These are phyloP conservation scores for Populus hybrid DNA, from an alignment of 441 rosid species.

Conservation along the genomic window DNA sequence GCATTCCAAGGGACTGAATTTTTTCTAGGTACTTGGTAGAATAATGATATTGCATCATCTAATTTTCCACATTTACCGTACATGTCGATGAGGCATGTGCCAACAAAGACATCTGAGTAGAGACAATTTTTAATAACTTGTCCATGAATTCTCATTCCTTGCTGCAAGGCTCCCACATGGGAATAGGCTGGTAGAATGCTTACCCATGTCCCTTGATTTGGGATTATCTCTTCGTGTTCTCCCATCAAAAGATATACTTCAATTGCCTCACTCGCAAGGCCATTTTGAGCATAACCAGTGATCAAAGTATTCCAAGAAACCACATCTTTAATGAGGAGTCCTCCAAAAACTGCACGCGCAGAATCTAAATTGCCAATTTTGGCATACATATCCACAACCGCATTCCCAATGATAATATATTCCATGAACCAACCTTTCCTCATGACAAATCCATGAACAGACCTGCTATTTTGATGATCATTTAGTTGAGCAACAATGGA, in stretches of 20 bases:
- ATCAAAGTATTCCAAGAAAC: slow-evolving; percentile 76
- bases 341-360: slow-evolving; percentile 50
- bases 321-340: slow-evolving; percentile 59
- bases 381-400: slow-evolving; percentile 66
- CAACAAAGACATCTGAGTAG: slow-evolving; percentile 46
- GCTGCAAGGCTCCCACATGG: slow-evolving; percentile 58
- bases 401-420: slow-evolving; percentile 52
- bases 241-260: slow-evolving; percentile 50
- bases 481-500: slow-evolving; percentile 51
- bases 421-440: slow-evolving; percentile 52
- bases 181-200: slow-evolving; percentile 69
- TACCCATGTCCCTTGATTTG: slow-evolving; percentile 75
- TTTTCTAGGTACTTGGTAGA: slow-evolving; percentile 43
- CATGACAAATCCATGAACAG: slow-evolving; percentile 46
- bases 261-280: slow-evolving; percentile 68
- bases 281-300: slow-evolving; percentile 69
- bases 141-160: slow-evolving; percentile 70
- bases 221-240: slow-evolving; percentile 35
- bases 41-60: slow-evolving; percentile 56
- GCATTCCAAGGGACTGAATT: slow-evolving; percentile 77
- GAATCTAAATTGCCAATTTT: slow-evolving; percentile 53
- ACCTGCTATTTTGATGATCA: slow-evolving; percentile 36
- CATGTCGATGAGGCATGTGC: slow-evolving; percentile 73
- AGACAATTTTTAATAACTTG: slow-evolving; percentile 47
- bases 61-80: slow-evolving; percentile 79